phyloP scores from a whole-genome alignment of 2,329 filamentous ascomycete genomes.

The Hymenoscyphus fructigenus region DNA sequence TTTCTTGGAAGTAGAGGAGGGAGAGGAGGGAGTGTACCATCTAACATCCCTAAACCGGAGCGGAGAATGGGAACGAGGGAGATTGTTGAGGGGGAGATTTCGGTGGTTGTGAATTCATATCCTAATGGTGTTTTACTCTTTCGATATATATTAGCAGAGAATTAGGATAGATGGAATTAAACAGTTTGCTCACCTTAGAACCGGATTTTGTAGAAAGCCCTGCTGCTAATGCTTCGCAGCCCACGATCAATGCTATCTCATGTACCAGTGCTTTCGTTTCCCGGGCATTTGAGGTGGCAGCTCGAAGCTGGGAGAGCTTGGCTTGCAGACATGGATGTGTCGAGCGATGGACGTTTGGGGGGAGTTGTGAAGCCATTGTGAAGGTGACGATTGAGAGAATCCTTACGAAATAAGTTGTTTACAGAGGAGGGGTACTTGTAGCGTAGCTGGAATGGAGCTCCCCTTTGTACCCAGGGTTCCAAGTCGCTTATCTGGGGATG shows the following conservation, averaged over 20 bases:
- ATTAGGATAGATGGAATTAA: neutral
- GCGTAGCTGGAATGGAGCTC: slow-evolving; percentile 1
- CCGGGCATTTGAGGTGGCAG: slow-evolving; percentile 63
- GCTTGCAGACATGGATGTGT: slow-evolving; percentile 80
- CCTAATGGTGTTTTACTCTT: slow-evolving; percentile 79
- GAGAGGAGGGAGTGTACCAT: slow-evolving; percentile 53
- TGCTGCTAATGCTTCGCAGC: slow-evolving; percentile 73
- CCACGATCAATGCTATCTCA: slow-evolving; percentile 81
- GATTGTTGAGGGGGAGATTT: slow-evolving; percentile 60
- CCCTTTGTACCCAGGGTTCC: neutral
- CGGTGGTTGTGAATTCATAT: slow-evolving; percentile 68
- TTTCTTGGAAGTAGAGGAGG: neutral
- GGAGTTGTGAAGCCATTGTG: slow-evolving; percentile 42
- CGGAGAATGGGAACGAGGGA: slow-evolving; percentile 90
- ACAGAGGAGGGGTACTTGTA: neutral
- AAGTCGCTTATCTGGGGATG: neutral
- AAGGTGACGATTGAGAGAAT: neutral
- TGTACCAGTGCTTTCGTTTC: slow-evolving; percentile 82
- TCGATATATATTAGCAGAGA: neutral
- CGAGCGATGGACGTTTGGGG: slow-evolving; percentile 72
- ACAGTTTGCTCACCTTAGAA: slow-evolving; percentile 53
- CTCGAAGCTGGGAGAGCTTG: slow-evolving; percentile 88
- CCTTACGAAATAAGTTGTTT: neutral
- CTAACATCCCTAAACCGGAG: slow-evolving; percentile 87
- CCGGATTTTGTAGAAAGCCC: slow-evolving; percentile 57